Conservation (phyloP, 805 yeast genomes). For the Kodamaea restingae region DNA sequence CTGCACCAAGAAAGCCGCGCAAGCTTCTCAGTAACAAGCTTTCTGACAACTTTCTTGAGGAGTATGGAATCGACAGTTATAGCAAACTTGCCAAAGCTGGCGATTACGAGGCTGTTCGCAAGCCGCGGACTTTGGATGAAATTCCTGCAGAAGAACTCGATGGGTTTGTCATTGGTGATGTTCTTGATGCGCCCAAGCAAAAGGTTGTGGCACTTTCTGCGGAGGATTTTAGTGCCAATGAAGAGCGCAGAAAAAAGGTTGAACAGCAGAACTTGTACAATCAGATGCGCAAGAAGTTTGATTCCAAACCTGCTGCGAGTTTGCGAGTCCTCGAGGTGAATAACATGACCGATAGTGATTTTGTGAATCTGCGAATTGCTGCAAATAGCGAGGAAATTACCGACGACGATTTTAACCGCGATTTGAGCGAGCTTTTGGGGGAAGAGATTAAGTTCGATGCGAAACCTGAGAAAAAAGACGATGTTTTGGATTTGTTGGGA, state of each 20-base stretch:
- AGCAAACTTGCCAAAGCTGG: slow-evolving; percentile 21
- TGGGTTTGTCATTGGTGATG: slow-evolving; percentile 35
- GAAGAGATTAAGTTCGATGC: neutral
- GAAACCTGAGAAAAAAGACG: neutral
- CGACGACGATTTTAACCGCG: slow-evolving; percentile 6
- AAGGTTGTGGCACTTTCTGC: slow-evolving; percentile 19
- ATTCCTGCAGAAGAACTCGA: slow-evolving; percentile 27
- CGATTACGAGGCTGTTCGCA: slow-evolving; percentile 16
- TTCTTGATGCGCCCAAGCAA: slow-evolving; percentile 9
- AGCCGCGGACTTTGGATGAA: slow-evolving; percentile 18
- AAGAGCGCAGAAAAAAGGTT: slow-evolving; percentile 19
- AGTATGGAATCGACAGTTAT: slow-evolving; percentile 36
- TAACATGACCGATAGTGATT: slow-evolving; percentile 24
- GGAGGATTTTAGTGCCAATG: slow-evolving; percentile 26
- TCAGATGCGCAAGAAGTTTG: slow-evolving; percentile 28
- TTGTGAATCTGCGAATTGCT: neutral
- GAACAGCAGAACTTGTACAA: slow-evolving; percentile 26
- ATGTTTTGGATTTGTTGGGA: neutral
- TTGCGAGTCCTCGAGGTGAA: slow-evolving; percentile 33
- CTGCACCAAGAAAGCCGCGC: slow-evolving; percentile 13
- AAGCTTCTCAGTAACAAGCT: slow-evolving; percentile 28
- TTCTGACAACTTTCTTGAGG: slow-evolving; percentile 32
- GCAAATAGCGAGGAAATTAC: neutral
- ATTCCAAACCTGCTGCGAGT: slow-evolving; percentile 5
- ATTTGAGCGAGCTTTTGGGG: slow-evolving; percentile 6